A percentile compares a stretch with the other conserved stretches of the same genome.
phyloP scores from a whole-genome alignment of 208 protist species.

The Crithidia expoeki region DNA sequence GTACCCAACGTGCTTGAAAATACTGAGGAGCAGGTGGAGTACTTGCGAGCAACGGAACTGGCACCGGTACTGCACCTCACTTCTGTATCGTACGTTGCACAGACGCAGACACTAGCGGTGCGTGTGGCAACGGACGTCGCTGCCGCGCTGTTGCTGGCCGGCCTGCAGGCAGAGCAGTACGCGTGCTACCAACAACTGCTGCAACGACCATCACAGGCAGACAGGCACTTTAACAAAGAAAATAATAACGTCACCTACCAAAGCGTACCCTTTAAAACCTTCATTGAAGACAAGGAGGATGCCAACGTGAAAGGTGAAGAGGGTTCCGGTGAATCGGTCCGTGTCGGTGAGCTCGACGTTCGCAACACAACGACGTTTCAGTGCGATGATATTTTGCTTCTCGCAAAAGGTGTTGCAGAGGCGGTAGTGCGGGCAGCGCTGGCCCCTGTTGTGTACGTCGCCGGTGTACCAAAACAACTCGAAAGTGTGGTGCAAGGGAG shows the following conservation, averaged over 20 bases:
- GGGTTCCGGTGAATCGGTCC: not conserved
- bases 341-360: not conserved
- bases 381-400: constrained; percentile 20
- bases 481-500: not conserved
- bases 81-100: constrained; percentile 28
- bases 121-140: constrained; percentile 25
- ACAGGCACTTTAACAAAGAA: not conserved
- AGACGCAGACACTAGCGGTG: constrained; percentile 29
- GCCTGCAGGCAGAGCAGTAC: constrained; percentile 33
- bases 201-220: not conserved
- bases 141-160: constrained; percentile 15
- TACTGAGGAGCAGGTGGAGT: too few relatives aligned
- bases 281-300: not conserved
- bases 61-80: constrained; percentile 21
- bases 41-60: not conserved
- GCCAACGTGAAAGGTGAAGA: not conserved
- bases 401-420: constrained; percentile 23
- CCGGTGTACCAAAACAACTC: not conserved
- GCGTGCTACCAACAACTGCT: constrained; percentile 23
- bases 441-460: constrained; percentile 10
- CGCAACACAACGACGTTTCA: not conserved
- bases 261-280: not conserved
- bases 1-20: too few relatives aligned
- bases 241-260: too few relatives aligned
- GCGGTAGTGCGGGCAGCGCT: constrained; percentile 25